These are phyloP conservation scores for Aphanomyces invadans DNA, from an alignment of 352 stramenopile species.

Conservation along the genomic window DNA sequence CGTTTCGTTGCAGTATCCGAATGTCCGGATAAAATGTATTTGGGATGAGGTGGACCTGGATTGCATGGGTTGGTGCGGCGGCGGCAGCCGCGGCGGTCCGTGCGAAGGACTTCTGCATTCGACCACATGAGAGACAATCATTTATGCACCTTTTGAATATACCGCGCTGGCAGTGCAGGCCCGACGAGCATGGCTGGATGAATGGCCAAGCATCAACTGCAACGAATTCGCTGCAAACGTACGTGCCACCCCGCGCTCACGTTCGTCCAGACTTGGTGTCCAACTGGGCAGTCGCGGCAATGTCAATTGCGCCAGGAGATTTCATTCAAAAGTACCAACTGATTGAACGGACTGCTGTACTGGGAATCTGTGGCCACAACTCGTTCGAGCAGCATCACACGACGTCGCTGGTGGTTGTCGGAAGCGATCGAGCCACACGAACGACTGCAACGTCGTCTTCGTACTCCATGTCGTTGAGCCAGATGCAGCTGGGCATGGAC, in stretches of 20 bases:
- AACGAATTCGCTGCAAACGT: not conserved
- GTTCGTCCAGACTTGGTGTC: not conserved
- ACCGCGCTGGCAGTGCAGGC: not conserved
- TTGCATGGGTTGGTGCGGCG: too few relatives aligned
- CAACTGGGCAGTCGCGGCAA: slow-evolving; percentile 1
- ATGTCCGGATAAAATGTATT: slow-evolving; percentile 9
- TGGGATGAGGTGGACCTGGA: too few relatives aligned
- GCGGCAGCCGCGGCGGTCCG: not conserved
- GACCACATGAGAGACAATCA: not conserved
- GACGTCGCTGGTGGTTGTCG: slow-evolving; percentile 23
- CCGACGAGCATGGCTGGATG: not conserved
- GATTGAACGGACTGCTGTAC: slow-evolving; percentile 50
- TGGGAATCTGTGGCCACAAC: slow-evolving; percentile 54
- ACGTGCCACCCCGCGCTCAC: not conserved
- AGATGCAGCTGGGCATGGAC: not conserved
- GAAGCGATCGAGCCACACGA: not conserved
- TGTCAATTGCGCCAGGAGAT: slow-evolving; percentile 29
- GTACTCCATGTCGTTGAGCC: not conserved
- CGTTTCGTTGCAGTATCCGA: not conserved
- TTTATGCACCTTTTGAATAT: not conserved
- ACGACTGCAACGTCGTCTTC: not conserved
- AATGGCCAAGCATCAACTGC: too few relatives aligned
- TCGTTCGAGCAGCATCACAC: slow-evolving; percentile 23
- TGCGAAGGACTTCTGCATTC: not conserved
- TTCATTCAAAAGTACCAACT: slow-evolving; percentile 62